phyloP scores from a whole-genome alignment of 2,329 filamentous ascomycete genomes.

The Colletotrichum chlorophyti region DNA sequence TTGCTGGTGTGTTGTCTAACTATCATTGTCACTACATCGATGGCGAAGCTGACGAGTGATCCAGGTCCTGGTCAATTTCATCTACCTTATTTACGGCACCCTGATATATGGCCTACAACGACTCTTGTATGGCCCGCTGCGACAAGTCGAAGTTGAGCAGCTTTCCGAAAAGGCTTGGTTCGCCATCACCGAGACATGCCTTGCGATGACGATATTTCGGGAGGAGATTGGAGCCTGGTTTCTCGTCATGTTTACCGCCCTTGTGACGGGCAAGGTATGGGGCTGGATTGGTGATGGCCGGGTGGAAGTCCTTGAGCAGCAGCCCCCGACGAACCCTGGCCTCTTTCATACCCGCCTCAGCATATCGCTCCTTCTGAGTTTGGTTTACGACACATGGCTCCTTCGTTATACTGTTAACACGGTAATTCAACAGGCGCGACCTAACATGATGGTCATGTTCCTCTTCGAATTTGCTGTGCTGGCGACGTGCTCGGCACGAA shows the following conservation, averaged over 20 bases:
- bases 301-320: constrained; percentile 93
- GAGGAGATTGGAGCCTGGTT: constrained; percentile 96
- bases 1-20: constrained; percentile 70
- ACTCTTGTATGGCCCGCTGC: constrained; percentile 87
- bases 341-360: constrained; percentile 87
- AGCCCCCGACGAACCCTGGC: constrained; percentile 86
- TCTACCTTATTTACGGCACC: constrained; percentile 79
- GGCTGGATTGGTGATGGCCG: constrained; percentile 97
- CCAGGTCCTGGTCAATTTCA: constrained; percentile 89
- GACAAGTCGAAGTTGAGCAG: constrained; percentile 94
- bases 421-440: constrained; percentile 85
- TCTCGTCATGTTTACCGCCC: constrained; percentile 91
- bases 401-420: constrained; percentile 82
- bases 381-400: constrained; percentile 81
- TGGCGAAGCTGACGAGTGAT: constrained; percentile 1
- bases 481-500: constrained; percentile 80
- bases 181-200: constrained; percentile 92
- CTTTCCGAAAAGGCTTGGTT: constrained; percentile 99
- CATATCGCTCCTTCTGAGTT: constrained; percentile 78
- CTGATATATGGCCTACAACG: constrained; percentile 89
- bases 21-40: neutral
- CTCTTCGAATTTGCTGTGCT: constrained; percentile 96
- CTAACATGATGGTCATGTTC: constrained; percentile 99
- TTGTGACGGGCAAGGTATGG: constrained; percentile 96
- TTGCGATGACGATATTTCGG: constrained; percentile 98